Evolutionary conservation across 1,284 basidiomycete genomes (phyloP).

Genomic region (Papiliotrema nemorosa): DNA sequence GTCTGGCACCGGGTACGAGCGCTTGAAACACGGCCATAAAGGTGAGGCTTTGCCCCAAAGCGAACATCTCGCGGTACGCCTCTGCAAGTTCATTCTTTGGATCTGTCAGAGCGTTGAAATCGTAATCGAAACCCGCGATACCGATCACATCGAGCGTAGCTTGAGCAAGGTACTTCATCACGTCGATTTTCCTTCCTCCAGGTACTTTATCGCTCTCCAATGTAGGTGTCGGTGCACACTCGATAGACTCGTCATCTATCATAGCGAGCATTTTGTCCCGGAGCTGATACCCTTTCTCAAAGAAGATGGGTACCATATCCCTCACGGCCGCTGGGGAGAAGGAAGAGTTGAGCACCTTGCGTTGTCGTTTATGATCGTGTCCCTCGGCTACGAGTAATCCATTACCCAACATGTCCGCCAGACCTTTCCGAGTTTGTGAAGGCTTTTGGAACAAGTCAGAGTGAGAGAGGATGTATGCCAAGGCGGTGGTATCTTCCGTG

Average conservation of each 20-base stretch:
- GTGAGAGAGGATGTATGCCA: constrained; percentile 60
- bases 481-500: constrained; percentile 60
- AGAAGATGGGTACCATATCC: constrained; percentile 60
- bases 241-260: constrained; percentile 12
- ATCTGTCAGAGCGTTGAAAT: constrained; percentile 51
- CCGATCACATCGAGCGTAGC: constrained; percentile 70
- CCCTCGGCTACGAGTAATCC: constrained; percentile 50
- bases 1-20: constrained; percentile 59
- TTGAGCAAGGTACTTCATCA: constrained; percentile 59
- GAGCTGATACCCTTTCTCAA: constrained; percentile 60
- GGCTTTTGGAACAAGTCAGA: constrained; percentile 66
- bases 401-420: constrained; percentile 50
- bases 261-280: constrained; percentile 28
- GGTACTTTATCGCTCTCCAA: constrained; percentile 14
- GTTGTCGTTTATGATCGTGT: constrained; percentile 55
- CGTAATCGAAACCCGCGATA: constrained; percentile 65
- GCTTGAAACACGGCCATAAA: constrained; percentile 59
- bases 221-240: constrained; percentile 16
- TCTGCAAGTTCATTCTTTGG: constrained; percentile 37
- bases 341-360: constrained; percentile 50
- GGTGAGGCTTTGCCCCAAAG: constrained; percentile 44
- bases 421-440: constrained; percentile 57
- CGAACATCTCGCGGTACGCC: constrained; percentile 37
- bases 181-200: constrained; percentile 53
- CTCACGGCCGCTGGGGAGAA: constrained; percentile 46